Base-by-base conservation (phyloP, 495 filamentous ascomycete genomes). In the Venustampulla echinocandica region DNA sequence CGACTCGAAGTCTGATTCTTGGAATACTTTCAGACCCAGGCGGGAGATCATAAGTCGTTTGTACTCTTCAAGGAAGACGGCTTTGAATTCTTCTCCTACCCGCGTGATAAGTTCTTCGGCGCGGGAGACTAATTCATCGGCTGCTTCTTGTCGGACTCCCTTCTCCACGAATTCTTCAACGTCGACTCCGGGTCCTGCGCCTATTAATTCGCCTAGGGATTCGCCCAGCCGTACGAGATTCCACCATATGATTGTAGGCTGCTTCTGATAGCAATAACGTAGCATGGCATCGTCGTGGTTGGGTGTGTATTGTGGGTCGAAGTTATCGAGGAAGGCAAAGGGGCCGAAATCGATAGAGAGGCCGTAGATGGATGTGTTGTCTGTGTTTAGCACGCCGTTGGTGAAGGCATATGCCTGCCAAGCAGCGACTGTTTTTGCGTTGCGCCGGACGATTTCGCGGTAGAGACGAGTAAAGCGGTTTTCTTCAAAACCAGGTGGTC, bases 401-500 rank as follows among this genome's bases (percentile, higher is more conserved):
- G 90, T 96, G 66, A 98, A 98, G 10, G 85, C 92, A 64, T 95
- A 96, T 17, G 86, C 86, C 65, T 98, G 92, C 92, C 92, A 98
- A 45, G 80, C 77, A 10, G 92, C 92, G 1, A 96, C 90, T 0
- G 85, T 95, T 32, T 77, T 72, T 0, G 92, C 92, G 57, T 96
- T 98, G 36, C 85, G 76, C 1, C 85, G 81, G 13, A 79, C 79
- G 40, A 98, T 83, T 55, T 93, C 89, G 40, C 92, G 77, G 62
- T 94, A 98, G 7, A 97, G 72, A 10, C 87, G 74, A 3, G 82
- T 73, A 62, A 87, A 98, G 25, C 90, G 76, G 57, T 97, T 98
- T 56, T 95, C 84, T 50, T 81, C 77, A 2, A 73, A 57, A 1
- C 74, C 79, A 23, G 69, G 48, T n/a, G 74, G 68, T 4, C 82